Percentiles rank a stretch among this genome's conserved stretches.
Conservation (phyloP, 1,284 basidiomycete species). For the Phellinidium pouzarii region DNA sequence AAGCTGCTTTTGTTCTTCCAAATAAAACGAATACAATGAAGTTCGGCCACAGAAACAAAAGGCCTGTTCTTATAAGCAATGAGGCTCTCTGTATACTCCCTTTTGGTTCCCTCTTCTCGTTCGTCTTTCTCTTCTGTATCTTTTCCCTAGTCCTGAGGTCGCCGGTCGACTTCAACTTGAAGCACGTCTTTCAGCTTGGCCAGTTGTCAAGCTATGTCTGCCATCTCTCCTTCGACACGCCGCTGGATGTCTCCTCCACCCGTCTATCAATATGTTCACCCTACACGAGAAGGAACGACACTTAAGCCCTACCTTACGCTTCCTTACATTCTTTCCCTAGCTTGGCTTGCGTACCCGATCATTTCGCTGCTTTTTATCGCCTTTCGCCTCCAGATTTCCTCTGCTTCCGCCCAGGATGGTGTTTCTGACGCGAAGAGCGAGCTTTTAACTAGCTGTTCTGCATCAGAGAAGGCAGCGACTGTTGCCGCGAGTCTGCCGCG, state of each 20-base stretch:
- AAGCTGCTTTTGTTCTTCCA: slow-evolving; percentile 1
- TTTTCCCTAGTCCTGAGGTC: slow-evolving; percentile 27
- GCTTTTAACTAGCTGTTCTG: slow-evolving; percentile 72
- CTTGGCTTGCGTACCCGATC: slow-evolving; percentile 80
- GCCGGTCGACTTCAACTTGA: slow-evolving; percentile 41
- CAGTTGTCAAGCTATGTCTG: slow-evolving; percentile 28
- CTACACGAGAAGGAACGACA: slow-evolving; percentile 36
- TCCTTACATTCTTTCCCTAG: slow-evolving; percentile 73
- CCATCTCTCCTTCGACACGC: slow-evolving; percentile 24
- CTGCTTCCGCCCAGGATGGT: slow-evolving; percentile 59
- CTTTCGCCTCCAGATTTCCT: slow-evolving; percentile 72
- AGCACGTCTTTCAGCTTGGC: slow-evolving; percentile 21
- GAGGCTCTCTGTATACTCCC: slow-evolving; percentile 9
- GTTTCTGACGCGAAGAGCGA: slow-evolving; percentile 65
- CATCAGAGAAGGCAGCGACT: slow-evolving; percentile 78
- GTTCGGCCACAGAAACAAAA: background rate
- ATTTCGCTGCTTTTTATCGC: slow-evolving; percentile 84
- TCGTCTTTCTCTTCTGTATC: slow-evolving; percentile 5
- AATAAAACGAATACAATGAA: slow-evolving; percentile 4
- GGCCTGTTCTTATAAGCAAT: slow-evolving; percentile 3
- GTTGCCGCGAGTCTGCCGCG: slow-evolving; percentile 81
- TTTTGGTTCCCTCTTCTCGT: slow-evolving; percentile 3
- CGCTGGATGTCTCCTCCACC: slow-evolving; percentile 45
- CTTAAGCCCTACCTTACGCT: slow-evolving; percentile 81
- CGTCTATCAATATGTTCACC: slow-evolving; percentile 44